These are phyloP conservation scores for Ophiocordyceps robertsii DNA, from an alignment of 2,329 filamentous ascomycete species.

Conservation along the genomic window DNA sequence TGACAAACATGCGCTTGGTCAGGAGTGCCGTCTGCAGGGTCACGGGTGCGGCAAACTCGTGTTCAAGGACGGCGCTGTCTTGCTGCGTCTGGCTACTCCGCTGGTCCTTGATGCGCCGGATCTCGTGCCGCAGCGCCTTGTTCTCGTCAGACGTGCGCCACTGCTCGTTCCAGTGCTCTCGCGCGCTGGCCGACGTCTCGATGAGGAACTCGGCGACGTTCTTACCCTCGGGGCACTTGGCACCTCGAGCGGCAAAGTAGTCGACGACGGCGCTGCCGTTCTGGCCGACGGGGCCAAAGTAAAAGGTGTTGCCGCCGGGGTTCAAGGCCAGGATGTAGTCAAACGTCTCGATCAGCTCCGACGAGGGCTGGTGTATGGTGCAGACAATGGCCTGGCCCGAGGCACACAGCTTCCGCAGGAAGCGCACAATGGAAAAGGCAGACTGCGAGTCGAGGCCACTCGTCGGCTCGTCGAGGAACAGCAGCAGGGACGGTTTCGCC, in stretches of 20 bases:
- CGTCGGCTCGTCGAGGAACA: constrained; percentile 52
- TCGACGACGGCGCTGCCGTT: constrained; percentile 32
- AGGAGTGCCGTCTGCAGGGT: constrained; percentile 38
- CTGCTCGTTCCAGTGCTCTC: constrained; percentile 45
- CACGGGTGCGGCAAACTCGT: constrained; percentile 51
- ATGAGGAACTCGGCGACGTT: constrained; percentile 45
- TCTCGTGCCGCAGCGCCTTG: constrained; percentile 30
- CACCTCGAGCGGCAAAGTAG: constrained; percentile 39
- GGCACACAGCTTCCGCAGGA: constrained; percentile 47
- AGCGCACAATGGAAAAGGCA: constrained; percentile 48
- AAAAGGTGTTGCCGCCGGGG: constrained; percentile 37
- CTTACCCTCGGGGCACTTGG: constrained; percentile 28
- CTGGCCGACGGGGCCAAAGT: constrained; percentile 38
- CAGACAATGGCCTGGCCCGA: constrained; percentile 45
- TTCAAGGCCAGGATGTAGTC: constrained; percentile 42
- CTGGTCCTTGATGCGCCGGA: constrained; percentile 35
- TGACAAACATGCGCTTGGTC: constrained; percentile 42
- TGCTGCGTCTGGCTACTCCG: constrained; percentile 24
- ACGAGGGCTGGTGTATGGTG: constrained; percentile 47
- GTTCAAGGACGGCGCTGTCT: constrained; percentile 29
- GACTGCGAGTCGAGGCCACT: constrained; percentile 45
- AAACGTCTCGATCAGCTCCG: constrained; percentile 42
- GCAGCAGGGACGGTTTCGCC: constrained; percentile 42
- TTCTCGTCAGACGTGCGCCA: constrained; percentile 42
- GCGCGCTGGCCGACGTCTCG: constrained; percentile 35